Evolutionary conservation across 2,329 filamentous ascomycete genomes (phyloP).

Genomic region (Aureobasidium sp.): DNA sequence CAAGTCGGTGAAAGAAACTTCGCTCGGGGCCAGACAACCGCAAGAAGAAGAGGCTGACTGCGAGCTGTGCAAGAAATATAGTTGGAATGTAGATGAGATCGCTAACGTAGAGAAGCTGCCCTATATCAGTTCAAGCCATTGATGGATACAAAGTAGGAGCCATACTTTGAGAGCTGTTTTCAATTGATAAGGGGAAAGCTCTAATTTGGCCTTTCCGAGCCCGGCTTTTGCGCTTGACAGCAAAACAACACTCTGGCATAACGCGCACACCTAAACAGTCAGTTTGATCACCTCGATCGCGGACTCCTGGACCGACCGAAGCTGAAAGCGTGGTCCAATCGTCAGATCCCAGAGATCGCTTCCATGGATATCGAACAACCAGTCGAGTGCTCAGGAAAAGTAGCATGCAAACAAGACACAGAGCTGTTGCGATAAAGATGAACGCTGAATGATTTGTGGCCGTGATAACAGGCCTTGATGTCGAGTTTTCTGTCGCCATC

Average conservation of each 20-base stretch:
- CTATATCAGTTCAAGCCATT: neutral
- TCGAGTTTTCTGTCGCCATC: neutral
- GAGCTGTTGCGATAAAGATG: neutral
- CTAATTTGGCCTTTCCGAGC: neutral
- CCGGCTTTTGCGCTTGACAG: neutral
- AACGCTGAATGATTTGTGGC: neutral
- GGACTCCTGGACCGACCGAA: neutral
- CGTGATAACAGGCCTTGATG: neutral
- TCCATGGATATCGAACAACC: neutral
- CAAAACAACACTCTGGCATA: neutral
- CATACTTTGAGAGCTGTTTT: neutral
- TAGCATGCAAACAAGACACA: neutral
- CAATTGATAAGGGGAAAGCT: neutral
- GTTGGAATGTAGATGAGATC: slow-evolving; percentile 1
- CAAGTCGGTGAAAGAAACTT: slow-evolving; percentile 1
- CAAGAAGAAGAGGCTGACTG: slow-evolving; percentile 2
- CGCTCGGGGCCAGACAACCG: neutral
- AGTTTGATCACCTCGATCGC: neutral
- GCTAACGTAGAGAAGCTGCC: neutral
- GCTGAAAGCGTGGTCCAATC: neutral
- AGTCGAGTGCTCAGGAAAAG: neutral
- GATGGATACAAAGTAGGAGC: neutral
- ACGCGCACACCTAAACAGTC: neutral
- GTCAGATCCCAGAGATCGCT: neutral
- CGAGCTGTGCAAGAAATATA: neutral